phyloP scores from a whole-genome alignment of 2,329 filamentous ascomycete species.

The Lachnellula cervina region DNA sequence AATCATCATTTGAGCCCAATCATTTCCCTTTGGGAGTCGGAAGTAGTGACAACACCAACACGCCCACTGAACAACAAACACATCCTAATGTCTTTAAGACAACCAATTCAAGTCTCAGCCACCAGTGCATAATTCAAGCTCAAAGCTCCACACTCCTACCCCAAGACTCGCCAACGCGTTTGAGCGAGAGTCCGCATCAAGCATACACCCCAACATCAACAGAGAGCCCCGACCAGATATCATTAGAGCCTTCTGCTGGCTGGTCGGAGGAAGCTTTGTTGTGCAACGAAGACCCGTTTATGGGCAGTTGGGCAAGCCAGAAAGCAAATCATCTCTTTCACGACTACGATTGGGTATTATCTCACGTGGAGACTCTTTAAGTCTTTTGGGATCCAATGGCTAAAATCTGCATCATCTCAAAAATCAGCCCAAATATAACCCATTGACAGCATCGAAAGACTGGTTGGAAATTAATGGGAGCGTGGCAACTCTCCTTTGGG shows the following conservation, averaged over 20 bases:
- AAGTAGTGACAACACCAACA: neutral
- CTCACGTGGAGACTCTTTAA: constrained; percentile 15
- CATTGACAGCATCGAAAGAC: too few species aligned
- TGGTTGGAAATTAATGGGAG: too few species aligned
- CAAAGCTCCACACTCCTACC: neutral
- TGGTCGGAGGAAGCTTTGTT: neutral
- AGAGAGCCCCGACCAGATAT: neutral
- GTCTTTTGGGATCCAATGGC: neutral
- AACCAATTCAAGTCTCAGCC: neutral
- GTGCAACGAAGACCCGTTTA: constrained; percentile 15
- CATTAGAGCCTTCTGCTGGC: neutral
- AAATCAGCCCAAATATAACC: too few species aligned
- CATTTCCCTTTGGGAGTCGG: neutral
- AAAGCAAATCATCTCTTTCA: constrained; percentile 11
- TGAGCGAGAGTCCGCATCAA: neutral
- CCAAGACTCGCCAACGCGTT: too few species aligned
- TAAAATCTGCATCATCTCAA: neutral
- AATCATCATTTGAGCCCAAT: neutral
- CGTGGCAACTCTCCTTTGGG: too few species aligned
- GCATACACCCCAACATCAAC: neutral
- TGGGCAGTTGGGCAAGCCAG: constrained; percentile 15
- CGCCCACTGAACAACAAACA: neutral
- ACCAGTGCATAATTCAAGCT: neutral
- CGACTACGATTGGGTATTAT: constrained; percentile 18
- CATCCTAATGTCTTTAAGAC: neutral